These are phyloP conservation scores for Cenchrus americanus DNA, from an alignment of 176 grass and related monocot genomes.

Conservation along the genomic window DNA sequence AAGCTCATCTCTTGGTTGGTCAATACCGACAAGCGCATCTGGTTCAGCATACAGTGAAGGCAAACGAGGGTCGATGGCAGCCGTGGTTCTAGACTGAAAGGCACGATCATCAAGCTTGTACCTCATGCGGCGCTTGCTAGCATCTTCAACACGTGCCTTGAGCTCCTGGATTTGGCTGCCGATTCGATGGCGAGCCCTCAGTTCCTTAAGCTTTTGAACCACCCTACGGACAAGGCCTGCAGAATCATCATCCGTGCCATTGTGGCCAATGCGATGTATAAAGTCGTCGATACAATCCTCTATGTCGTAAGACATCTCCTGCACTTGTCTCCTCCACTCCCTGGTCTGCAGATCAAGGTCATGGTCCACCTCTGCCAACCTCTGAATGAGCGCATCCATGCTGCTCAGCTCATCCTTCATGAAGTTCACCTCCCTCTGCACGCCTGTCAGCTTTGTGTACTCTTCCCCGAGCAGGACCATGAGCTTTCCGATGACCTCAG, in stretches of 20 bases:
- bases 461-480: slow-evolving; percentile 11
- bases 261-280: background rate
- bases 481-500: slow-evolving; percentile 23
- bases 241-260: background rate
- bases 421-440: slow-evolving; percentile 30
- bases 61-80: background rate
- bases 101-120: slow-evolving; percentile 29
- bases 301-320: slow-evolving; percentile 37
- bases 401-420: slow-evolving; percentile 41
- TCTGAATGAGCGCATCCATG: slow-evolving; percentile 25
- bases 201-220: background rate
- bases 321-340: slow-evolving; percentile 29
- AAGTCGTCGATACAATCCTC: slow-evolving; percentile 26
- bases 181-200: background rate
- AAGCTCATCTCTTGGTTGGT: background rate
- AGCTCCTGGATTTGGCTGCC: slow-evolving; percentile 9
- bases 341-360: slow-evolving; percentile 24
- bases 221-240: background rate
- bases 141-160: slow-evolving; percentile 24
- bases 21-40: slow-evolving; percentile 18
- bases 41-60: slow-evolving; percentile 16
- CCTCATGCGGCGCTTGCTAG: slow-evolving; percentile 12
- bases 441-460: slow-evolving; percentile 5
- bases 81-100: background rate
- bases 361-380: slow-evolving; percentile 1